Conservation (phyloP, 495 filamentous ascomycete genomes). For the Aspergillus homomorphus region DNA sequence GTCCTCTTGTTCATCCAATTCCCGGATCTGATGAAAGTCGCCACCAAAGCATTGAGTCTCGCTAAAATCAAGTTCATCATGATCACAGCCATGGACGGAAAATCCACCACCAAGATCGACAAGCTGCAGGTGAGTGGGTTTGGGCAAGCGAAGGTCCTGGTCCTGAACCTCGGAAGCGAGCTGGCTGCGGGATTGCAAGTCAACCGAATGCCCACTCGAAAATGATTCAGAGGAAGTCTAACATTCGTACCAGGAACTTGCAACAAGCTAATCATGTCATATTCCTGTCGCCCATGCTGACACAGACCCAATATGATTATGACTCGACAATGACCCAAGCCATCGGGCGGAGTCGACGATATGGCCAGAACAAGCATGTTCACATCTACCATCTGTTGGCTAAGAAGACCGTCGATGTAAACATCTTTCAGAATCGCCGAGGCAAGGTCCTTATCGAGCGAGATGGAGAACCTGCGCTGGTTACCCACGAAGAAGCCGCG, state of each 20-base stretch:
- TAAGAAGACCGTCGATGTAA: conserved; percentile 65
- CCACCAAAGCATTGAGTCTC: conserved; percentile 29
- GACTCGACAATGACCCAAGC: conserved; percentile 65
- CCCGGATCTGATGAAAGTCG: conserved; percentile 35
- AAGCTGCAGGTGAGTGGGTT: conserved; percentile 38
- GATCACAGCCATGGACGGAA: conserved; percentile 25
- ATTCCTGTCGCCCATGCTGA: conserved; percentile 63
- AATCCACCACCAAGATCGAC: conserved; percentile 34
- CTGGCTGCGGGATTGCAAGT: conserved; percentile 68
- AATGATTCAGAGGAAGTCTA: not conserved
- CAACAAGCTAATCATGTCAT: conserved; percentile 74
- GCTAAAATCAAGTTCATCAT: conserved; percentile 32
- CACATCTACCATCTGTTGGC: conserved; percentile 67
- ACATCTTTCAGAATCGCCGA: conserved; percentile 53
- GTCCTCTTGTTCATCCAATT: conserved; percentile 54
- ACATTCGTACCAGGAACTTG: conserved; percentile 55
- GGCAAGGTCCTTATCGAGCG: conserved; percentile 29
- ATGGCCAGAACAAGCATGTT: conserved; percentile 64
- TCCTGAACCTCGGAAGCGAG: conserved; percentile 64
- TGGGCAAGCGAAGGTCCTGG: conserved; percentile 48
- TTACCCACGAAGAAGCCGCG: conserved; percentile 15
- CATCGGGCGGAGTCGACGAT: conserved; percentile 64
- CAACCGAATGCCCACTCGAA: not conserved
- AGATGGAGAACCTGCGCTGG: conserved; percentile 18
- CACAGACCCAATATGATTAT: conserved; percentile 55